phyloP scores from a whole-genome alignment of 202 grass and related monocot species.

The Schoenoplectus triqueter region DNA sequence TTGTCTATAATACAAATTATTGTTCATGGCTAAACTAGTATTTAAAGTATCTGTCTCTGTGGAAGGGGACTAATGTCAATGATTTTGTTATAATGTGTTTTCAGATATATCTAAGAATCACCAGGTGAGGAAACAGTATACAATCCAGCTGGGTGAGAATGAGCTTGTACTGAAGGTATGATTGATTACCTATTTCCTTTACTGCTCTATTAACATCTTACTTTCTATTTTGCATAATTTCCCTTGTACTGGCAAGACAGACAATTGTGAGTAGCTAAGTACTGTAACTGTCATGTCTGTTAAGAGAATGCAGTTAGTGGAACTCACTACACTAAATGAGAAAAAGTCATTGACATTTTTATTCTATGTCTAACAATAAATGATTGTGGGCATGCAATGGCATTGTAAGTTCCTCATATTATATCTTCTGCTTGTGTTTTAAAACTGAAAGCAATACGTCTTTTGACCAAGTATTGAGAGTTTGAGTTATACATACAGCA shows the following conservation, averaged over 20 bases:
- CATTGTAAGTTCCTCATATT: not conserved
- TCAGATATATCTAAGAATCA: constrained; percentile 96
- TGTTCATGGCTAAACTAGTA: not conserved
- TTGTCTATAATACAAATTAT: not conserved
- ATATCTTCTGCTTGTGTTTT: not conserved
- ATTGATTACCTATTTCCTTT: not conserved
- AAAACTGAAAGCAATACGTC: not conserved
- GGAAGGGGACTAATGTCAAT: not conserved
- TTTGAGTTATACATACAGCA: not conserved
- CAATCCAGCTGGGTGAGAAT: constrained; percentile 95
- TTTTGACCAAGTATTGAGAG: not conserved
- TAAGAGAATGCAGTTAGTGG: not conserved
- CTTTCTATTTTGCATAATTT: not conserved
- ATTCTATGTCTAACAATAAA: not conserved
- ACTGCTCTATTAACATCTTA: not conserved
- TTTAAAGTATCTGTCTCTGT: not conserved
- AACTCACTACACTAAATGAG: not conserved
- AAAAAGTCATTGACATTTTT: not conserved
- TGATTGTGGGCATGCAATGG: not conserved
- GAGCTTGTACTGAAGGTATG: constrained; percentile 95
- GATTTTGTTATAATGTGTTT: not conserved
- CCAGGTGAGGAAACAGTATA: constrained; percentile 99
- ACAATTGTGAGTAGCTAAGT: not conserved
- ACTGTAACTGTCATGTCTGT: not conserved
- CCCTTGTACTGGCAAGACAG: not conserved